phyloP scores from a whole-genome alignment of 2,329 filamentous ascomycete species.

The Hypoxylon sp. region DNA sequence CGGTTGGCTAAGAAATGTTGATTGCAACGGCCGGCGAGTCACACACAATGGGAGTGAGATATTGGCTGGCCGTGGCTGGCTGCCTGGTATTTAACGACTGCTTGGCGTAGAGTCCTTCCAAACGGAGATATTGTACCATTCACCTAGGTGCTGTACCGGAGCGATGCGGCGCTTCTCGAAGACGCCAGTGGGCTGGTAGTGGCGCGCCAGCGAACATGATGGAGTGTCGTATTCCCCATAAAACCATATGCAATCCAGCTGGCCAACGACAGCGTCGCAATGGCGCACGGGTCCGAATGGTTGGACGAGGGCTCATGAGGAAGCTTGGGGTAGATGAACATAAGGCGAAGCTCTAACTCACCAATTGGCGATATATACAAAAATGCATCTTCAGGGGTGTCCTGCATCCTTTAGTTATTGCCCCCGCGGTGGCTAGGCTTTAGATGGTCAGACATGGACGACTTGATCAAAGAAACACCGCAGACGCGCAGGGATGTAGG shows the following conservation, averaged over 20 bases:
- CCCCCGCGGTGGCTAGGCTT: slow-evolving; percentile 56
- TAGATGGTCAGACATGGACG: slow-evolving; percentile 34
- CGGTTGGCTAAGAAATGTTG: slow-evolving; percentile 28
- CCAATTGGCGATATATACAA: slow-evolving; percentile 70
- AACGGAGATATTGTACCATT: slow-evolving; percentile 19
- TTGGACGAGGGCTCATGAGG: slow-evolving; percentile 57
- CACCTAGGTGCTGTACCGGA: slow-evolving; percentile 31
- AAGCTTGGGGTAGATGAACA: slow-evolving; percentile 40
- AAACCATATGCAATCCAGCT: slow-evolving; percentile 50
- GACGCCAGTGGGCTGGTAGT: slow-evolving; percentile 49
- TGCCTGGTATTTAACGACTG: slow-evolving; percentile 34
- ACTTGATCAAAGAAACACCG: slow-evolving; percentile 28
- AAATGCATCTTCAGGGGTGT: slow-evolving; percentile 62
- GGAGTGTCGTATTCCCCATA: slow-evolving; percentile 52
- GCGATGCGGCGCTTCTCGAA: slow-evolving; percentile 43
- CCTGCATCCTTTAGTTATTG: slow-evolving; percentile 58
- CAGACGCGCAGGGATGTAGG: slow-evolving; percentile 35
- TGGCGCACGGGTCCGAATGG: slow-evolving; percentile 66
- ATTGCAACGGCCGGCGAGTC: slow-evolving; percentile 30
- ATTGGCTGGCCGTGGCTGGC: slow-evolving; percentile 38
- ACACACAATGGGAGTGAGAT: slow-evolving; percentile 23
- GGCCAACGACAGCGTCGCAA: slow-evolving; percentile 64
- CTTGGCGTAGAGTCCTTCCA: slow-evolving; percentile 36
- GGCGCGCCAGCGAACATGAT: slow-evolving; percentile 46
- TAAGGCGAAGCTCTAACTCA: slow-evolving; percentile 58